Base-by-base conservation (phyloP, 768 basidiomycete genomes). In the Auricularia sp. region DNA sequence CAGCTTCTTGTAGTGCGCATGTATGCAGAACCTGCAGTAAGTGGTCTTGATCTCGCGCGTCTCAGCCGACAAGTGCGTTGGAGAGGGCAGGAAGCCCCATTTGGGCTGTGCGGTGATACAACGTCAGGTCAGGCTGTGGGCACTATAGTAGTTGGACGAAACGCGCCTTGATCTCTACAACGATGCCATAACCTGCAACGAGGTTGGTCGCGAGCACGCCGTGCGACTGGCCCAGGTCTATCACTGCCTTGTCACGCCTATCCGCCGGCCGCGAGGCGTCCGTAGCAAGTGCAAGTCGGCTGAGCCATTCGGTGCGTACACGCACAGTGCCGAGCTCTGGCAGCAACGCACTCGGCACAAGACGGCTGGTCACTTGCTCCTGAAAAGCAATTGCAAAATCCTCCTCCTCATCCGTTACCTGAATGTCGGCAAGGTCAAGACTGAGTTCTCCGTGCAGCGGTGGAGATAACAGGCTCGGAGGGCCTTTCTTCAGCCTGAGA, bases 1-100 rank as follows among this genome's bases (percentile, higher is more conserved):
- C 39, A 72, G 69, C 29, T 72, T 70, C 71, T 78, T 85, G 70
- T 86, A 71, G 65, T 83, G 79, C 1, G 84, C 78, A 73, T 98
- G 93, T 88, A 98, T 90, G 73, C 93, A 94, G 74, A 92, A 95
- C 67, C 96, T 83, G 77, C 94, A 96, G 16, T 89, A 87, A 44
- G 74, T 76, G 6, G 79, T 78, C 78, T 98, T 98, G 68, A 85
- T 74, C 1, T 70, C 65, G 14, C 74, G 78, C 1, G 87, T 88
- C 44, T 76, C 74, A 3, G 78, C 69, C 5, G 92, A 88, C 43
- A 94, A 78, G 74, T 87, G 80, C 2, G 70, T 67, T 4, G 80
- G 71, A 36, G 78, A 80, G 2, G 96, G 93, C 44, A 98, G 75
- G 74, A 99, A 97, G 3, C 87, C 93, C 95, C 96, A 99, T 79